Base-by-base conservation (phyloP, 352 stramenopile species). In the Phytopythium oedochilum region DNA sequence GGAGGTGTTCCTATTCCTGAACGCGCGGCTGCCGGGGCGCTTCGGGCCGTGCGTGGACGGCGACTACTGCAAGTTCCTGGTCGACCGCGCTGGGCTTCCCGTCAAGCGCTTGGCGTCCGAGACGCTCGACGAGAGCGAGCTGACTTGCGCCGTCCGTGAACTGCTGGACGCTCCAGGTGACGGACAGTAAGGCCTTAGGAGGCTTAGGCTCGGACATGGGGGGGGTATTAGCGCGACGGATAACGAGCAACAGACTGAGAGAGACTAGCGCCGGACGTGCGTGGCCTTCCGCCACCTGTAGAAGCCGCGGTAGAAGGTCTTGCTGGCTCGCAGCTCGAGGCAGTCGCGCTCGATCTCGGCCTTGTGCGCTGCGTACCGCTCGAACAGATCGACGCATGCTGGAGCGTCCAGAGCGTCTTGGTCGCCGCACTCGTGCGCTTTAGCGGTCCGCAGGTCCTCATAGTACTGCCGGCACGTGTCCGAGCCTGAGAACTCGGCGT, bases 31-130 rank as follows among this genome's bases (percentile, higher is more conserved):
- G 14, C 70, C 77, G 2, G 68, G 66, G 1, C 59, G 82, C 60
- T 62, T 75, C 51, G 76, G 71, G 23, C 78, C 71, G 3, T 90
- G 87, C 60, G 86, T 97, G 54, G 77, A 89, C 57, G 95, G 89
- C 83, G 91, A 96, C 60, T 96, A 91, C 57, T 85, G 82, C 35
- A 96, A 94, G 63, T 97, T 97, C 56, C 64, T 97, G 8, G 69
- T 97, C 1, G 79, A 88, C 70, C 75, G 81, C 50, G 70, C 91
- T 25, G 91, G 91, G 28, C 69, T 60, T 48, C 73, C 89, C 35
- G 59, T 76, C 52, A 86, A 94, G 61, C 73, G 91, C 10, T 97
- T 68, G 43, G 34, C 43, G 43, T 23, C 43, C 43, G 43, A 49
- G 43, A 11, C 43, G n/a, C n/a, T n/a, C 11, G 11, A 32, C 43